Conservation (phyloP, 331 rosid genomes). For the Dryas integrifolia region DNA sequence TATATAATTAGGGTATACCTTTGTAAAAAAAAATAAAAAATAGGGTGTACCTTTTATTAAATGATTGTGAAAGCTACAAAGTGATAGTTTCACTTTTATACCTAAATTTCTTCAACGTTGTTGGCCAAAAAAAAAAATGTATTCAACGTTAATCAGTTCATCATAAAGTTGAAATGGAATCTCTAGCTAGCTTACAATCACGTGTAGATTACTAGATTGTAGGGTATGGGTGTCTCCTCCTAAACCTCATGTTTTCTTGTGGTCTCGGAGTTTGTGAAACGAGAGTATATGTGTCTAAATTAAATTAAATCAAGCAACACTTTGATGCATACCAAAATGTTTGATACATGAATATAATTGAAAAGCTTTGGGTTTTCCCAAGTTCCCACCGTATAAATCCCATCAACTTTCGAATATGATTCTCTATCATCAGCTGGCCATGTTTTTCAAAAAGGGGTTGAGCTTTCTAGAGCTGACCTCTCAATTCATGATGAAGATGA, state of each 20-base stretch:
- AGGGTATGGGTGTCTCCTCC: conserved; percentile 37
- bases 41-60: background rate
- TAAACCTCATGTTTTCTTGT: conserved; percentile 33
- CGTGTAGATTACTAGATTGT: conserved; percentile 27
- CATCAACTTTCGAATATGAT: conserved; percentile 41
- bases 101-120: conserved; percentile 3
- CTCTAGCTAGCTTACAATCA: conserved; percentile 34
- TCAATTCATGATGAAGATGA: conserved; percentile 10
- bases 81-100: background rate
- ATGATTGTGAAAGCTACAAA: background rate
- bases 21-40: background rate
- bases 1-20: background rate
- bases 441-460: conserved; percentile 40
- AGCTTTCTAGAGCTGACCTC: conserved; percentile 45
- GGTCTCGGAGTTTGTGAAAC: conserved; percentile 42
- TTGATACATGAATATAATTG: no score
- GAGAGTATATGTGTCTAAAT: conserved; percentile 34
- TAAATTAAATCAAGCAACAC: conserved; percentile 28
- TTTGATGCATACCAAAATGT: no score
- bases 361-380: no score
- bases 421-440: conserved; percentile 30
- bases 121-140: no score
- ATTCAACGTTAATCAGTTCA: background rate
- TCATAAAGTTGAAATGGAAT: conserved; percentile 29
- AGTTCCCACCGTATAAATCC: conserved; percentile 35